Conservation (phyloP, 1,284 basidiomycete genomes). For the Sporisorium reilianum region DNA sequence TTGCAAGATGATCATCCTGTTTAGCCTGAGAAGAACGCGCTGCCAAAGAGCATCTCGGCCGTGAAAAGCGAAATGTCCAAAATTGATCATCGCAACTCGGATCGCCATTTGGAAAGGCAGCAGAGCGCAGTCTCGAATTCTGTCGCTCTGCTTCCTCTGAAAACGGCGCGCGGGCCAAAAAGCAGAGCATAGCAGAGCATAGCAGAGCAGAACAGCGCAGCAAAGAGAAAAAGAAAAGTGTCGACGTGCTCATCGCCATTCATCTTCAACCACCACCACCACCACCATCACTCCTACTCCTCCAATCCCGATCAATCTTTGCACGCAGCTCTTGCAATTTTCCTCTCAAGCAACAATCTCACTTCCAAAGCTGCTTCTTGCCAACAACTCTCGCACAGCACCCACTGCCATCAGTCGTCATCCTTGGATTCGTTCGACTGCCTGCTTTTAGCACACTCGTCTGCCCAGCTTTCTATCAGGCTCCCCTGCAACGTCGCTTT, state of each 20-base stretch:
- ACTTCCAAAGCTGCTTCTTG: conserved; percentile 3
- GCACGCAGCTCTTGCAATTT: conserved; percentile 17
- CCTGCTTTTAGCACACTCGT: neutral
- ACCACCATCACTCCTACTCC: conserved; percentile 8
- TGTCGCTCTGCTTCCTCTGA: neutral
- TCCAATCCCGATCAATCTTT: neutral
- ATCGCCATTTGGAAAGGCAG: neutral
- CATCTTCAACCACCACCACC: conserved; percentile 13
- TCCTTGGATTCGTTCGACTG: neutral
- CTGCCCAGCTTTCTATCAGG: neutral
- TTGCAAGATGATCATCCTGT: no score
- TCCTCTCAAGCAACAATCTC: neutral
- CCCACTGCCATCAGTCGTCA: conserved; percentile 2
- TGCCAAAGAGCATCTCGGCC: conserved; percentile 1
- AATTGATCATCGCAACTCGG: neutral
- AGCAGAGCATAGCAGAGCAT: neutral
- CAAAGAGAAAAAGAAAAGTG: neutral
- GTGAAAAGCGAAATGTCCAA: neutral
- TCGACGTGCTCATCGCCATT: conserved; percentile 27
- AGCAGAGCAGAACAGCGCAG: neutral
- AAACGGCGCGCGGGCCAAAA: conserved; percentile 12
- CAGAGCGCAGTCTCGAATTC: neutral
- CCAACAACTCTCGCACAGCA: conserved; percentile 2
- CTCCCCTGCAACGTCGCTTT: neutral
- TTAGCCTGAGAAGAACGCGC: neutral